phyloP scores from a whole-genome alignment of 2,329 filamentous ascomycete genomes.

The Fusarium bulbicola region DNA sequence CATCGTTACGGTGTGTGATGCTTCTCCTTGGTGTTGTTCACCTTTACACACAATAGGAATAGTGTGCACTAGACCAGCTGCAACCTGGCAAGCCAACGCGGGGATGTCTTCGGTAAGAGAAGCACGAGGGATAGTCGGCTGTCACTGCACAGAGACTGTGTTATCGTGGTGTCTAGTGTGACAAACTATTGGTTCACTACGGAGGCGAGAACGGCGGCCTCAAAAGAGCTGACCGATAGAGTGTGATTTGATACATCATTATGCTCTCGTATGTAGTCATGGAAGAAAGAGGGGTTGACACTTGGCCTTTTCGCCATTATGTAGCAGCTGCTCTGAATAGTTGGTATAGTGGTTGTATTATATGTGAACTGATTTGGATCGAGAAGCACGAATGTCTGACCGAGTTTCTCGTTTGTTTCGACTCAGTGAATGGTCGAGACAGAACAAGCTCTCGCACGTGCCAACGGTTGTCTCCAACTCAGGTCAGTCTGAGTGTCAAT shows the following conservation, averaged over 20 bases:
- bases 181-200: conserved; percentile 15
- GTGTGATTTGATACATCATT: conserved; percentile 20
- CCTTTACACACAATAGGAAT: conserved; percentile 26
- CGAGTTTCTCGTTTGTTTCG: conserved; percentile 19
- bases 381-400: conserved; percentile 17
- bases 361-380: conserved; percentile 3
- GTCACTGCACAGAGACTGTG: conserved; percentile 18
- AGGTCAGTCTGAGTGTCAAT: background rate
- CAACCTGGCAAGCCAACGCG: conserved; percentile 17
- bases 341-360: background rate
- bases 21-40: conserved; percentile 1
- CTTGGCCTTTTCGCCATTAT: conserved; percentile 22
- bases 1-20: background rate
- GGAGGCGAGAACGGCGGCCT: conserved; percentile 21
- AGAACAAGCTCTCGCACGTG: conserved; percentile 39
- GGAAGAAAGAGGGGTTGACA: conserved; percentile 14
- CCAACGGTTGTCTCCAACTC: conserved; percentile 28
- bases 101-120: conserved; percentile 21
- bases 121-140: conserved; percentile 33
- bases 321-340: background rate
- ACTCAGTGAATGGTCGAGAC: conserved; percentile 3
- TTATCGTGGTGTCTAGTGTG: conserved; percentile 5
- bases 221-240: conserved; percentile 2
- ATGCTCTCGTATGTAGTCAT: conserved; percentile 14
- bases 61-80: conserved; percentile 1